Percentiles rank a stretch among this genome's conserved stretches.
Evolutionary conservation across 129 eudicot genomes (phyloP).

Genomic region (Escallonia herrerae): DNA sequence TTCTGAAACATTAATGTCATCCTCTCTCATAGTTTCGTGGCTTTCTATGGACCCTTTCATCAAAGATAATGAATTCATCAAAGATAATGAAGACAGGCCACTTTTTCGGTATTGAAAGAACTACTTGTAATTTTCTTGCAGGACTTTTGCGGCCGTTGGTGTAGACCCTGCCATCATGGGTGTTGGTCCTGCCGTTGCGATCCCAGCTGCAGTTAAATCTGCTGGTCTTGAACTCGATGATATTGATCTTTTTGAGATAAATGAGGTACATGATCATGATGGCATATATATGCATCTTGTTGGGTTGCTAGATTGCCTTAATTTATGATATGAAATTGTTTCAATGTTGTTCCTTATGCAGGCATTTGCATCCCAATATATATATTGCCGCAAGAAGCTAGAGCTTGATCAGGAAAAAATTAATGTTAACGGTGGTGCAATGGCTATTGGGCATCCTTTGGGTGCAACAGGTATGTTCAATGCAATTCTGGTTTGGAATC

Average conservation of each 20-base stretch:
- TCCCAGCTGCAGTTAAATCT: conserved; percentile 93
- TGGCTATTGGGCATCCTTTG: conserved; percentile 96
- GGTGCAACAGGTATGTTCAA: conserved; percentile 74
- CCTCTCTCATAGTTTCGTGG: no score
- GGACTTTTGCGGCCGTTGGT: conserved; percentile 93
- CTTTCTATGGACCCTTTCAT: no score
- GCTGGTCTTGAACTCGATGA: conserved; percentile 76
- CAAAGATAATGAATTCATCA: no score
- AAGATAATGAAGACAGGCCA: no score
- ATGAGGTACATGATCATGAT: conserved; percentile 42
- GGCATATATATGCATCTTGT: not conserved
- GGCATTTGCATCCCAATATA: conserved; percentile 93
- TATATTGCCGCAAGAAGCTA: conserved; percentile 84
- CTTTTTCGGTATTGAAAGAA: not conserved
- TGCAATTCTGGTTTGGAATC: not conserved
- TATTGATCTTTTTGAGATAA: conserved; percentile 87
- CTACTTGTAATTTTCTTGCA: conserved; percentile 18
- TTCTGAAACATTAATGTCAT: no score
- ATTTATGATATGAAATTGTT: not conserved
- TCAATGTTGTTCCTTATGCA: conserved; percentile 13
- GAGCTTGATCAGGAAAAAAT: conserved; percentile 79
- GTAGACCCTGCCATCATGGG: conserved; percentile 96
- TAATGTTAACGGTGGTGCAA: conserved; percentile 94
- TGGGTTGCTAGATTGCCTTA: not conserved
- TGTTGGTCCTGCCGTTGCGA: conserved; percentile 90